Percentiles rank a stretch among this genome's conserved stretches.
Conservation (phyloP, 2,329 filamentous ascomycete species). For the Aspergillus sp. region DNA sequence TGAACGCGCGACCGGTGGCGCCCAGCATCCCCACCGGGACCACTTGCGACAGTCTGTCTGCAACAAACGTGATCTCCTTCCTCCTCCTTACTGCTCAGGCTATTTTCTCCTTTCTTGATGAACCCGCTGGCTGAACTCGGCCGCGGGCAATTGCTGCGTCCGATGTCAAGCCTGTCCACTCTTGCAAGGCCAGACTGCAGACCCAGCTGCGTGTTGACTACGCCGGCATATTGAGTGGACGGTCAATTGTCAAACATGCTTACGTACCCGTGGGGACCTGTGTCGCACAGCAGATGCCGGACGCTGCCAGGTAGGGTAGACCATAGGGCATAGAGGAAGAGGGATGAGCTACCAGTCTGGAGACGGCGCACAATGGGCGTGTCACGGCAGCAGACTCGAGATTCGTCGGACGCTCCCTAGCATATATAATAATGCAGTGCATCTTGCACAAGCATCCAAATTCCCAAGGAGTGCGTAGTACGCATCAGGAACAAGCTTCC, state of each 20-base stretch:
- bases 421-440: too few species aligned
- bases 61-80: slow-evolving; percentile 3
- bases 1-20: not conserved
- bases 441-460: not conserved
- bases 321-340: too few species aligned
- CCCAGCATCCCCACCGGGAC: not conserved
- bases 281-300: not conserved
- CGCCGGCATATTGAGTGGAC: not conserved
- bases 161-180: too few species aligned
- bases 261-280: slow-evolving; percentile 3
- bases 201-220: slow-evolving; percentile 1
- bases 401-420: not conserved
- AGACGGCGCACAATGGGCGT: not conserved
- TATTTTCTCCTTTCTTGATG: not conserved
- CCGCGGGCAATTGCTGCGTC: too few species aligned
- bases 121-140: not conserved
- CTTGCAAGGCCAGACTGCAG: too few species aligned
- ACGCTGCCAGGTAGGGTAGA: too few species aligned
- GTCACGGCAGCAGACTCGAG: slow-evolving; percentile 3
- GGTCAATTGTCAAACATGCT: not conserved
- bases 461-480: too few species aligned
- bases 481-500: too few species aligned
- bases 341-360: too few species aligned
- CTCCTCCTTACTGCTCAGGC: slow-evolving; percentile 6
- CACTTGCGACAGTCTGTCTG: not conserved